phyloP scores from a whole-genome alignment of 805 yeast species.

The Hanseniaspora nectarophila region DNA sequence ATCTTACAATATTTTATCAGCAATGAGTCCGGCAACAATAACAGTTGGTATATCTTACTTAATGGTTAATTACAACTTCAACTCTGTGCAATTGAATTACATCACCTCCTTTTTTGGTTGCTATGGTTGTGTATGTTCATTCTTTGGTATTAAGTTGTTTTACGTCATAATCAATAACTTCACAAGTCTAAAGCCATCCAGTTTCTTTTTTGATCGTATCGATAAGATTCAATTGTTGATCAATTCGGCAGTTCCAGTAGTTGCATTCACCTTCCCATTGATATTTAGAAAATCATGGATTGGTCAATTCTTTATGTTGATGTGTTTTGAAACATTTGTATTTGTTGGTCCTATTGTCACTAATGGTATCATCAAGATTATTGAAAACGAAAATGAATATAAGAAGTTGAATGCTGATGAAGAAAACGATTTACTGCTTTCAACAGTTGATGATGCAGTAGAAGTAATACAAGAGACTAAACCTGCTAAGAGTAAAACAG shows the following conservation, averaged over 20 bases:
- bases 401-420: neutral
- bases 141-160: conserved; percentile 6
- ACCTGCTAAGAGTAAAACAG: neutral
- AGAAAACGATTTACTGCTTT: neutral
- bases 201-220: neutral
- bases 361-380: conserved; percentile 7
- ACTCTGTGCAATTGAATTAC: conserved; percentile 7
- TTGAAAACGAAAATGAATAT: neutral
- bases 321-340: neutral
- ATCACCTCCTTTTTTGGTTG: neutral
- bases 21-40: neutral
- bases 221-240: neutral
- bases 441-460: neutral
- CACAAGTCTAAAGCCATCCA: neutral
- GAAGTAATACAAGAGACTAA: neutral
- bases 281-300: neutral
- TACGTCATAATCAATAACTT: neutral
- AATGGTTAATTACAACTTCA: neutral
- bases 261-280: neutral
- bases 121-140: conserved; percentile 1
- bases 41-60: neutral
- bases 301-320: neutral
- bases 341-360: neutral
- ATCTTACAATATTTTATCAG: neutral
- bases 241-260: neutral